These are phyloP conservation scores for Tetrastigma voinierianum DNA, from an alignment of 164 flowering plant genomes.

Conservation along the genomic window DNA sequence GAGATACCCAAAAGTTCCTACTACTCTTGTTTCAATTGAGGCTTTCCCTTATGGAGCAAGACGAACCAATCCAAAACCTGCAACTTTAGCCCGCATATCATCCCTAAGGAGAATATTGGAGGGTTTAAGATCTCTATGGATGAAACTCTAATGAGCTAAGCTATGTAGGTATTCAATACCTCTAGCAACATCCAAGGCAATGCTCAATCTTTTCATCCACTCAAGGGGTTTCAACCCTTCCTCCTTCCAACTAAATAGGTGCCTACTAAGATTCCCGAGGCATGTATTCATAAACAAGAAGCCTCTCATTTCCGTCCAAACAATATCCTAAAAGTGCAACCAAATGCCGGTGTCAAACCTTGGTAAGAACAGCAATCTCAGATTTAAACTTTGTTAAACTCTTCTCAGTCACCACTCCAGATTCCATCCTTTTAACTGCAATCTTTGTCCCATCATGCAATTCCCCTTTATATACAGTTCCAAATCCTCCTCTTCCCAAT, in stretches of 20 bases:
- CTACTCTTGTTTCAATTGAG: constrained; percentile 77
- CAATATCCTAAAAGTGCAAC: constrained; percentile 85
- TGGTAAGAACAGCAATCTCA: constrained; percentile 88
- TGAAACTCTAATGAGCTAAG: constrained; percentile 80
- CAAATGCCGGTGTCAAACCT: constrained; percentile 87
- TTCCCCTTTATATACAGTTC: constrained; percentile 93
- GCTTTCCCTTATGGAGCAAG: constrained; percentile 85
- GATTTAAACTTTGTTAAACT: constrained; percentile 79
- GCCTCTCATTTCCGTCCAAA: constrained; percentile 85
- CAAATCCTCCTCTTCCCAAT: constrained; percentile 90
- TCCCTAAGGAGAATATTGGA: constrained; percentile 93
- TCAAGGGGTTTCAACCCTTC: constrained; percentile 73
- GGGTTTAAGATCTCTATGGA: constrained; percentile 93
- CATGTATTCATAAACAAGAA: constrained; percentile 90
- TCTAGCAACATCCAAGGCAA: constrained; percentile 92
- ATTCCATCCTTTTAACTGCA: constrained; percentile 96
- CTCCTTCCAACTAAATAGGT: constrained; percentile 73
- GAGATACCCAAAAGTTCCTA: constrained; percentile 94
- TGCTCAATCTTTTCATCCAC: constrained; percentile 72
- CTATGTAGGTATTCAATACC: constrained; percentile 92
- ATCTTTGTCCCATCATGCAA: constrained; percentile 90
- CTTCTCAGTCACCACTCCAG: constrained; percentile 62
- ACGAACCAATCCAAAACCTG: constrained; percentile 94
- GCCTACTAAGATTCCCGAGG: constrained; percentile 85
- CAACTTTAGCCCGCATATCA: constrained; percentile 93